These are phyloP conservation scores for Calocera cornea DNA, from an alignment of 768 basidiomycete species.

Conservation along the genomic window DNA sequence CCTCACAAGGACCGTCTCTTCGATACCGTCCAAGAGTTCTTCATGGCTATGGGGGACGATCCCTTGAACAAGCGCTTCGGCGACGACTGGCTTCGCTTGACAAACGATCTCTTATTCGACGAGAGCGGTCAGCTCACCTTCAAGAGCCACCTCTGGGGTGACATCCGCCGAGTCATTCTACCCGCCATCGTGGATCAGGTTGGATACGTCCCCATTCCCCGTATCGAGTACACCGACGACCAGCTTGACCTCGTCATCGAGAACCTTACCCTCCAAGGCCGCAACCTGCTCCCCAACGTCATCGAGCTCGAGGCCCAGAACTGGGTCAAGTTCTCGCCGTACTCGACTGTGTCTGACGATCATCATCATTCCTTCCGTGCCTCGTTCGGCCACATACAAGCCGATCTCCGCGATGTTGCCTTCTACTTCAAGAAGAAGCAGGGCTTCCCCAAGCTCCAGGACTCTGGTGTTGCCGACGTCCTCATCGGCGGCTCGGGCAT, in stretches of 20 bases:
- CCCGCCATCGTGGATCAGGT: constrained; percentile 50
- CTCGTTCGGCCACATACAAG: constrained; percentile 73
- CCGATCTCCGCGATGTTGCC: constrained; percentile 84
- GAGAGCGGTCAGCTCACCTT: constrained; percentile 71
- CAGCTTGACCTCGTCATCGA: constrained; percentile 79
- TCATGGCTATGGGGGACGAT: constrained; percentile 73
- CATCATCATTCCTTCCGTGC: constrained; percentile 59
- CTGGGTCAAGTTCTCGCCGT: constrained; percentile 73
- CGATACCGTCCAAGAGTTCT: constrained; percentile 56
- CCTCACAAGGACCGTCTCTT: constrained; percentile 71
- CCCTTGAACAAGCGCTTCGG: constrained; percentile 70
- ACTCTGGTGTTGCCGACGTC: constrained; percentile 80
- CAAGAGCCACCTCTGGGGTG: constrained; percentile 76
- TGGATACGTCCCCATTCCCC: constrained; percentile 53
- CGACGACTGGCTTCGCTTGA: constrained; percentile 67
- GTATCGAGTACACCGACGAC: constrained; percentile 86
- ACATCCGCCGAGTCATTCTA: constrained; percentile 69
- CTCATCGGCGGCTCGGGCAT: constrained; percentile 74
- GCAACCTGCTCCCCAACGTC: constrained; percentile 68
- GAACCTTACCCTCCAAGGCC: constrained; percentile 76
- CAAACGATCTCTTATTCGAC: constrained; percentile 68
- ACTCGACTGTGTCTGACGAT: constrained; percentile 42
- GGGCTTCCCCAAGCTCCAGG: constrained; percentile 43
- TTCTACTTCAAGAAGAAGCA: constrained; percentile 83
- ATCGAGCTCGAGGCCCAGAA: constrained; percentile 55